Evolutionary conservation across 179 eudicot genomes (phyloP), one percentile per base, ranked within the genome.

Genomic region (Actinidia arguta): DNA sequence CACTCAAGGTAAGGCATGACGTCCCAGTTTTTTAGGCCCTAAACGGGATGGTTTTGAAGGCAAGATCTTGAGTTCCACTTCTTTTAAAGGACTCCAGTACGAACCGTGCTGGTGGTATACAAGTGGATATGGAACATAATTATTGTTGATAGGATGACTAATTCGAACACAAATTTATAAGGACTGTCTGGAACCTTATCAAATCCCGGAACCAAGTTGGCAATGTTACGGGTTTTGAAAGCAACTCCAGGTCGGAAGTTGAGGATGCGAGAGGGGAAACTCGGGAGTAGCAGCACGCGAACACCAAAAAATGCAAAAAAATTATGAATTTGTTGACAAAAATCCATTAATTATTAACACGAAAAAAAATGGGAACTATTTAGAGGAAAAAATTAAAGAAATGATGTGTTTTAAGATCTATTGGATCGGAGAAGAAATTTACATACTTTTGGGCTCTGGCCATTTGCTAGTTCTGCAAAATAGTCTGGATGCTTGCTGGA

Each of bases 231-330:
- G 27, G 74, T 42, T 80, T 83, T 78, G 67, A 86, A 86, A 42
- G 88, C 86, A 39, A 72, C 54, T 1, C 88, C 88, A 0, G 85
- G 88, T 25, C 14, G 24, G 18, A 86, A 83, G 78, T 83, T 36
- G 14, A 83, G 80, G 77, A 86, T 47, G 59, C 58, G 78, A 10
- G 86, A 83, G 0, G 86, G 86, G 18, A 71, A 24, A 86, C 88
- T 73, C 88, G 76, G 14, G 88, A 86, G 67, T 86, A 86, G 0
- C 85, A 81, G 82, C 88, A 86, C 1, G 84, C 84, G 20, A 86
- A 86, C 55, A 86, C 86, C 82, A 86, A 48, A 73, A 83, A 86
- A 84, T 86, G 78, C 82, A 66, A 7, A 6, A 18, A 17, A 4
- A 8, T 20, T 51, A 52, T 17, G 9, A 8, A 58, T 54, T 20